phyloP scores from a whole-genome alignment of 257 asterid genomes.

The Plectranthus barbatus region DNA sequence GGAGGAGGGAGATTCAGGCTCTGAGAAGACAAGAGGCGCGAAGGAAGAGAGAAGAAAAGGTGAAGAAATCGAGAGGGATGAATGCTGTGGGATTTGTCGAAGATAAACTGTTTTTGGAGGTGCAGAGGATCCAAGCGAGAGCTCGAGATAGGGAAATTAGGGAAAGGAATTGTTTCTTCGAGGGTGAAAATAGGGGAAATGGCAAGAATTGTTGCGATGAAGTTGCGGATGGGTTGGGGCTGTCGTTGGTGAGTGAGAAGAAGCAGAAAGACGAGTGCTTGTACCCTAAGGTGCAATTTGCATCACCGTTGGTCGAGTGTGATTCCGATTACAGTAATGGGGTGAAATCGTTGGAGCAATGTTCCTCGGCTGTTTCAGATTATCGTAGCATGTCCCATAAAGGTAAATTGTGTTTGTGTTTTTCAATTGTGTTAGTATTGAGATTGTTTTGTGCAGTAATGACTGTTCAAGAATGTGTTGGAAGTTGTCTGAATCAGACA shows the following conservation, averaged over 20 bases:
- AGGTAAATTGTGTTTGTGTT: constrained; percentile 20
- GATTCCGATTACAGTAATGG: constrained; percentile 26
- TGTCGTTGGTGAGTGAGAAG: constrained; percentile 15
- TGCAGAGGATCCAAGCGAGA: constrained; percentile 25
- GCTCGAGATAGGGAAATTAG: constrained; percentile 30
- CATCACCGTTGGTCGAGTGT: not conserved
- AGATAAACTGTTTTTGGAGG: constrained; percentile 26
- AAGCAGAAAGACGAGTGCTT: not conserved
- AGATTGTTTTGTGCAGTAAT: not conserved
- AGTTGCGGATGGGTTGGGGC: constrained; percentile 11
- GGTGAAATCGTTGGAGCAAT: constrained; percentile 22
- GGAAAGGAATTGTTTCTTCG: constrained; percentile 22
- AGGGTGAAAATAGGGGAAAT: constrained; percentile 9
- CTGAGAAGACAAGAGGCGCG: constrained; percentile 45
- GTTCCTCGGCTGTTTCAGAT: constrained; percentile 45
- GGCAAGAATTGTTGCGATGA: not conserved
- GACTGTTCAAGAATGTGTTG: no score
- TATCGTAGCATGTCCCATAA: constrained; percentile 33
- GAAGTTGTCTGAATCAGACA: no score
- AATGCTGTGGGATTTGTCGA: not conserved
- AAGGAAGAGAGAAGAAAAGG: constrained; percentile 36
- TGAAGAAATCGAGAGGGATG: constrained; percentile 23
- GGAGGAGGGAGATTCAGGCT: constrained; percentile 46
- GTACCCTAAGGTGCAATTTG: constrained; percentile 21
- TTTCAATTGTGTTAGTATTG: not conserved